Percentiles rank a stretch among this genome's conserved stretches.
Evolutionary conservation across 1,284 basidiomycete species (phyloP).

Genomic region (Ustilago loliicola): DNA sequence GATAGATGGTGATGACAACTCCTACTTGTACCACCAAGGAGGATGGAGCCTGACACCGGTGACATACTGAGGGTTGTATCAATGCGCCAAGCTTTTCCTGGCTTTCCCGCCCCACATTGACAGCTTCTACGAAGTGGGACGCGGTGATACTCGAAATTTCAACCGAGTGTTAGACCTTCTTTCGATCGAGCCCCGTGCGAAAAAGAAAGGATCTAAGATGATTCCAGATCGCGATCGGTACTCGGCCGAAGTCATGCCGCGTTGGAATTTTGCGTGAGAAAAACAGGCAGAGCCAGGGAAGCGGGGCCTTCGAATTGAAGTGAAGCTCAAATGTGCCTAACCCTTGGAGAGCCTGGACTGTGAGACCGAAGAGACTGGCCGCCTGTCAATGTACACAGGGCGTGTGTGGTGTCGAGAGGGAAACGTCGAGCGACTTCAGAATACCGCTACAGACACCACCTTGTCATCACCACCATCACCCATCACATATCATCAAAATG

Average conservation of each 20-base stretch:
- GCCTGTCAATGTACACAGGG: neutral
- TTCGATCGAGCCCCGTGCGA: no score
- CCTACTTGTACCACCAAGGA: neutral
- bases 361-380: neutral
- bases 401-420: neutral
- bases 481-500: conserved; percentile 70
- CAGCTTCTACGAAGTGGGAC: neutral
- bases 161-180: neutral
- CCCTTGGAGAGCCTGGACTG: no score
- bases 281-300: no score
- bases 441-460: conserved; percentile 9
- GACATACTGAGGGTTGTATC: neutral
- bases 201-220: neutral
- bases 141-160: neutral
- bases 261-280: neutral
- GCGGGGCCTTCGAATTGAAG: no score
- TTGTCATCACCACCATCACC: conserved; percentile 42
- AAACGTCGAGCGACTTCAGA: conserved; percentile 3
- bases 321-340: no score
- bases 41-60: neutral
- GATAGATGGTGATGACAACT: neutral
- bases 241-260: conserved; percentile 32
- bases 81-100: neutral
- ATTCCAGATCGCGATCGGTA: neutral
- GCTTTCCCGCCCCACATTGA: conserved; percentile 1